phyloP scores from a whole-genome alignment of 768 basidiomycete genomes.

The Boletus pseudopeckii region DNA sequence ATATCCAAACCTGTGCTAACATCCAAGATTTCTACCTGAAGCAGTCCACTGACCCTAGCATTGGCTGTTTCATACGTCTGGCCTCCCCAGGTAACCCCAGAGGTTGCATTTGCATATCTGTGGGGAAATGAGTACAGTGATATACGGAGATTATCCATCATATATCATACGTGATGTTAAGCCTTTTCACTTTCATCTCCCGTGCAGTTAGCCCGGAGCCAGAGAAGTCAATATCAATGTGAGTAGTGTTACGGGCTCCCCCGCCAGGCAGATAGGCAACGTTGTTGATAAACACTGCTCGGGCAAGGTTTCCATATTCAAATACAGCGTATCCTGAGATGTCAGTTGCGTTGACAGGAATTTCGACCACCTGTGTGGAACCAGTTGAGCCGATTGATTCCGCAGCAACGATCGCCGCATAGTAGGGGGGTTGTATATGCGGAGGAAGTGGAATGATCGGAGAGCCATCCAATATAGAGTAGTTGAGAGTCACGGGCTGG shows the following conservation, averaged over 20 bases:
- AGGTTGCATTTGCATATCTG: slow-evolving; percentile 48
- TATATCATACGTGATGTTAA: slow-evolving; percentile 40
- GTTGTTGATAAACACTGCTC: slow-evolving; percentile 59
- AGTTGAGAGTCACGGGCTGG: slow-evolving; percentile 53
- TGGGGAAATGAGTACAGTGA: neutral
- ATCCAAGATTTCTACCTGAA: slow-evolving; percentile 27
- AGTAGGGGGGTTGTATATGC: slow-evolving; percentile 66
- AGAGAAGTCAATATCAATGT: slow-evolving; percentile 42
- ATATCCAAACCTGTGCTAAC: slow-evolving; percentile 43
- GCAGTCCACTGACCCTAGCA: slow-evolving; percentile 38
- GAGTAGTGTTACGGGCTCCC: slow-evolving; percentile 38
- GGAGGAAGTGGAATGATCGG: slow-evolving; percentile 50
- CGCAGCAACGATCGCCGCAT: slow-evolving; percentile 57
- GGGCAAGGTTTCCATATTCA: slow-evolving; percentile 40
- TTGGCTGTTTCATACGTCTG: slow-evolving; percentile 54
- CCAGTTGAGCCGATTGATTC: slow-evolving; percentile 54
- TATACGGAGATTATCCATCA: neutral
- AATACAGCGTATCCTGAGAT: slow-evolving; percentile 64
- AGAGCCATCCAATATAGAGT: slow-evolving; percentile 55
- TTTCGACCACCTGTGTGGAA: slow-evolving; percentile 42
- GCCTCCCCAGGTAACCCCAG: slow-evolving; percentile 55
- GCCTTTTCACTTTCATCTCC: slow-evolving; percentile 44
- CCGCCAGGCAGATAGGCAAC: slow-evolving; percentile 43
- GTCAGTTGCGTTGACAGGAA: slow-evolving; percentile 43
- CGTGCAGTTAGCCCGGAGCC: slow-evolving; percentile 24